phyloP scores from a whole-genome alignment of 108 stramenopile species.

The Pseudonitzschia pungens region DNA sequence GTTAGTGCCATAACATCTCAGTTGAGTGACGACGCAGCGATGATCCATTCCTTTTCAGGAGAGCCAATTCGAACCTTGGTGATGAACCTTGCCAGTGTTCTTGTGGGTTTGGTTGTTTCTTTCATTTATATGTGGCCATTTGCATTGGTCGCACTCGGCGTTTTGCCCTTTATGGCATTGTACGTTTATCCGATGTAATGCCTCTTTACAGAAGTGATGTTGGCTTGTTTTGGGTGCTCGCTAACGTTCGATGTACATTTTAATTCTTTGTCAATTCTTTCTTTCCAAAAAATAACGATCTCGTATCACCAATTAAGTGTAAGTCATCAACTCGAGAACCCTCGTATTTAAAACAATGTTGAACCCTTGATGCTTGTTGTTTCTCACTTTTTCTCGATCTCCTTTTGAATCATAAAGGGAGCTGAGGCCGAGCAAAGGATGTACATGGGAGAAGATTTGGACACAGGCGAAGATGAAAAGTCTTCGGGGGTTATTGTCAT shows the following conservation, averaged over 20 bases:
- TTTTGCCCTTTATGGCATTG: conserved; percentile 61
- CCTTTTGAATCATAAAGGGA: no score
- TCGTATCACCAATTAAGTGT: no score
- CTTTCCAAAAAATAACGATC: no score
- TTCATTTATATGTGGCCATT: conserved; percentile 71
- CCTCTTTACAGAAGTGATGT: no score
- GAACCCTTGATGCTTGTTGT: not conserved
- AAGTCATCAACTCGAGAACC: not conserved
- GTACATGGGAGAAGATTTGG: conserved; percentile 50
- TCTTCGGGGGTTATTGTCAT: conserved; percentile 56
- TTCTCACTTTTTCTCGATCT: not conserved
- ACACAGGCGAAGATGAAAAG: conserved; percentile 31
- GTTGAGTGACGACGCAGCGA: conserved; percentile 80
- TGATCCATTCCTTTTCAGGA: conserved; percentile 66
- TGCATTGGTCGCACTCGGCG: conserved; percentile 39
- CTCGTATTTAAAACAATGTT: not conserved
- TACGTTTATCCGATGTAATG: no score
- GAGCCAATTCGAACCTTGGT: conserved; percentile 67
- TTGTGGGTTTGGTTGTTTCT: conserved; percentile 59
- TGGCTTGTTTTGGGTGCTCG: no score
- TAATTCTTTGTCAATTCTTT: no score
- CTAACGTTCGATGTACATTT: no score
- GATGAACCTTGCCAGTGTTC: conserved; percentile 52
- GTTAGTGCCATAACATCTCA: conserved; percentile 76
- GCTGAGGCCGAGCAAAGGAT: conserved; percentile 58